phyloP scores from a whole-genome alignment of 805 yeast genomes.

The Wickerhamiella galacta region DNA sequence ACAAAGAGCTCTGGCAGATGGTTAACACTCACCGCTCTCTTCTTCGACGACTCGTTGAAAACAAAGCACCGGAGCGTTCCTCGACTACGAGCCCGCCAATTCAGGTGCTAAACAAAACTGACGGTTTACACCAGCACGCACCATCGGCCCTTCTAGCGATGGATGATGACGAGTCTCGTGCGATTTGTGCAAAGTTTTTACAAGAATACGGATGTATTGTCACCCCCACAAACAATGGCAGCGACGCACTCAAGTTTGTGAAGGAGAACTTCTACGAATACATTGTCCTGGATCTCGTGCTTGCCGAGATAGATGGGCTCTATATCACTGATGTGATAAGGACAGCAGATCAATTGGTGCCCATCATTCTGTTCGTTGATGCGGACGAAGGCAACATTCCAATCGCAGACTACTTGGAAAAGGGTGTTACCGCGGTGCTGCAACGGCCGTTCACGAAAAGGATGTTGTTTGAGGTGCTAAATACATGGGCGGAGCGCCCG shows the following conservation, averaged over 20 bases:
- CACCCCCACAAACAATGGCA: conserved; percentile 83
- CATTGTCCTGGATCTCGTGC: conserved; percentile 40
- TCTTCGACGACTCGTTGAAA: conserved; percentile 4
- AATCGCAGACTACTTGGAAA: conserved; percentile 39
- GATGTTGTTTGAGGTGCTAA: conserved; percentile 61
- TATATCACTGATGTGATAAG: conserved; percentile 83
- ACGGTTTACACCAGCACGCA: conserved; percentile 9
- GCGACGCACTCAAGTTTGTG: conserved; percentile 72
- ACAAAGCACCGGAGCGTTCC: no score
- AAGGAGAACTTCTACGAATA: conserved; percentile 42
- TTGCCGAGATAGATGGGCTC: conserved; percentile 43
- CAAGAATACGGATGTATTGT: conserved; percentile 83
- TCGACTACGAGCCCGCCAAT: no score
- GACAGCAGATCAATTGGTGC: conserved; percentile 67
- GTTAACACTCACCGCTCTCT: conserved; percentile 2
- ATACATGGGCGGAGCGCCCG: no score
- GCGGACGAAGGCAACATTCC: conserved; percentile 4
- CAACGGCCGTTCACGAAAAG: conserved; percentile 89
- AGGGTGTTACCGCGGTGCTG: conserved; percentile 83
- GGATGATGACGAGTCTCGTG: conserved; percentile 46
- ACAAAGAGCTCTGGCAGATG: conserved; percentile 1
- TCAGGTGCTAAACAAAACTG: no score
- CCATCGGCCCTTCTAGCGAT: conserved; percentile 25
- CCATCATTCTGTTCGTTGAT: conserved; percentile 45
- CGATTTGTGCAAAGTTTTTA: conserved; percentile 65